A percentile compares a stretch with the other conserved stretches of the same genome.
phyloP scores from a whole-genome alignment of 768 basidiomycete species.

The Termitomyces sp. region DNA sequence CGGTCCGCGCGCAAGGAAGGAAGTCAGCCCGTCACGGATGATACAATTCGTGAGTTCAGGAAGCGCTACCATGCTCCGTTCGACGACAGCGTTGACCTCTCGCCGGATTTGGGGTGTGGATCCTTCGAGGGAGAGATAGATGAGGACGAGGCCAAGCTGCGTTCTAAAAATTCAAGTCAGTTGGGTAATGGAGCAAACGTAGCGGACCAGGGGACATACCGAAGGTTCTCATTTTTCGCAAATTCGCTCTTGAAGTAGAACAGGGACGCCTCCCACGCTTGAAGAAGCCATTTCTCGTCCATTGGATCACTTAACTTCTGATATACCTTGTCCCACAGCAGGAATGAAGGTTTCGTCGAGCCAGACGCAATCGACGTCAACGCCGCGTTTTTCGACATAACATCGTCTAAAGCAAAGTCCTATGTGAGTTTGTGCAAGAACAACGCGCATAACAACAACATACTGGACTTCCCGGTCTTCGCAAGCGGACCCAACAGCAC shows the following conservation, averaged over 20 bases:
- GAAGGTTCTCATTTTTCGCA: conserved; percentile 48
- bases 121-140: conserved; percentile 68
- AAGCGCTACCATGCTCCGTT: conserved; percentile 30
- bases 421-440: conserved; percentile 4
- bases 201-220: conserved; percentile 37
- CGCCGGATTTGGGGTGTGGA: conserved; percentile 53
- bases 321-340: conserved; percentile 87
- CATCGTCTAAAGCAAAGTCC: conserved; percentile 34
- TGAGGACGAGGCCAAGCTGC: conserved; percentile 62
- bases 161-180: conserved; percentile 33
- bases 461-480: conserved; percentile 53
- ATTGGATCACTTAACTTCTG: conserved; percentile 59
- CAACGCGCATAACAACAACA: conserved; percentile 20
- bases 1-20: conserved; percentile 41
- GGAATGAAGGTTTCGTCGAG: conserved; percentile 74
- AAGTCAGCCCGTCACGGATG: conserved; percentile 56
- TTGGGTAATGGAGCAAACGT: background rate
- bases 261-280: conserved; percentile 55
- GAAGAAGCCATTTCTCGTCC: conserved; percentile 77
- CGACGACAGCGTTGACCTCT: conserved; percentile 41
- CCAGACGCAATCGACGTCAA: conserved; percentile 48
- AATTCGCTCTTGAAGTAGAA: conserved; percentile 50
- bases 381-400: conserved; percentile 46
- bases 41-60: conserved; percentile 53
- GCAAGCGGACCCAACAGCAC: conserved; percentile 63